Evolutionary conservation across 768 basidiomycete genomes (phyloP).

Genomic region (Lanmaoa pseudosensibilis): DNA sequence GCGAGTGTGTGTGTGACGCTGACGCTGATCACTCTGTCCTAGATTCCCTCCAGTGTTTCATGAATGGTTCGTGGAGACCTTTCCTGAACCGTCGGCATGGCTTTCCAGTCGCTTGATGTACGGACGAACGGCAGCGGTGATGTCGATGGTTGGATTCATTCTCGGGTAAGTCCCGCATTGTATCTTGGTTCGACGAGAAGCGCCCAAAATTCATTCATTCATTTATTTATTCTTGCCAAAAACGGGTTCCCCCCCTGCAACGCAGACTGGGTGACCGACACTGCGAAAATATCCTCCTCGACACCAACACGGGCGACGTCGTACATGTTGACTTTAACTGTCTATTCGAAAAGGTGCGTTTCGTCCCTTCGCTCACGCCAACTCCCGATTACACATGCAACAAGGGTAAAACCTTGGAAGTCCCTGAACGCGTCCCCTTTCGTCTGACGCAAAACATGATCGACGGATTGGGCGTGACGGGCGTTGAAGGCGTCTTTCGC

Average conservation of each 20-base stretch:
- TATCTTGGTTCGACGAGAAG: no score
- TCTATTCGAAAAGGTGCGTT: conserved; percentile 87
- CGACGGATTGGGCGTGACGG: conserved; percentile 90
- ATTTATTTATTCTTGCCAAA: not conserved
- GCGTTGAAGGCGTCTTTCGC: conserved; percentile 92
- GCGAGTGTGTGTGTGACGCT: no score
- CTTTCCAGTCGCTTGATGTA: conserved; percentile 84
- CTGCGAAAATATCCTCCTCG: conserved; percentile 93
- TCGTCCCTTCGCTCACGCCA: not conserved
- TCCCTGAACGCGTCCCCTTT: conserved; percentile 92
- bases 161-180: conserved; percentile 58
- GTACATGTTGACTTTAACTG: conserved; percentile 99
- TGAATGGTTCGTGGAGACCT: conserved; percentile 96
- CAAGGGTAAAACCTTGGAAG: conserved; percentile 79
- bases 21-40: not conserved
- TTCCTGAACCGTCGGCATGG: conserved; percentile 97
- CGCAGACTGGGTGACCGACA: conserved; percentile 95
- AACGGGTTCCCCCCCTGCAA: no score
- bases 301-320: conserved; percentile 82
- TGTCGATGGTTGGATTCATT: conserved; percentile 98
- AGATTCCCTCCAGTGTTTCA: conserved; percentile 88
- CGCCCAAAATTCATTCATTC: not conserved
- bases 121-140: conserved; percentile 88
- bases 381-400: not conserved
- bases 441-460: conserved; percentile 90